These are phyloP conservation scores for Coemansia sp. DNA, from an alignment of 192 early-diverging fungal species.

Conservation along the genomic window DNA sequence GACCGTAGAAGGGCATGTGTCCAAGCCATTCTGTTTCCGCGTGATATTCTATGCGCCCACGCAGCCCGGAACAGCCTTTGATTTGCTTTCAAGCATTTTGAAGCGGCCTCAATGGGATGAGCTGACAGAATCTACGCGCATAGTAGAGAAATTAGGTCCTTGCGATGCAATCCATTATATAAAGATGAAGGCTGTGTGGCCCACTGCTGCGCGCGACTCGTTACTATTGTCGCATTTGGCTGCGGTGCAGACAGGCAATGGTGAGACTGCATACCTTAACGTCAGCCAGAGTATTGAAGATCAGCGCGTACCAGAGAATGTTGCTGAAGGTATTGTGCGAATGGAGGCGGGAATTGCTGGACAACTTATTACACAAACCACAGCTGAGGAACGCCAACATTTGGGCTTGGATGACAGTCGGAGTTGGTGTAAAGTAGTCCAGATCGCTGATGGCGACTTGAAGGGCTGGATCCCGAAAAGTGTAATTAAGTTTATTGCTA, in stretches of 20 bases:
- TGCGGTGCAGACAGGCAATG: constrained; percentile 1
- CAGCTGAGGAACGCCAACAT: constrained; percentile 10
- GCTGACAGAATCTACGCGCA: constrained; percentile 33
- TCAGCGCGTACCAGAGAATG: constrained; percentile 24
- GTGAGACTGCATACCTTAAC: constrained; percentile 26
- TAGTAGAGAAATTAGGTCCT: constrained; percentile 37
- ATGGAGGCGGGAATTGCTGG: constrained; percentile 56
- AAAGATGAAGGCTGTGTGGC: constrained; percentile 53
- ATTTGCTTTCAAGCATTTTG: constrained; percentile 42
- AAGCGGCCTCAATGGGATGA: constrained; percentile 54
- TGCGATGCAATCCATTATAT: constrained; percentile 48
- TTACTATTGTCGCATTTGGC: constrained; percentile 44
- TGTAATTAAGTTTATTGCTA: constrained; percentile 56
- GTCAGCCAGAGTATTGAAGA: constrained; percentile 50
- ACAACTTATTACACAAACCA: constrained; percentile 32
- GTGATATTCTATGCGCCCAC: constrained; percentile 40
- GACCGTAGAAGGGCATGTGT: constrained; percentile 35
- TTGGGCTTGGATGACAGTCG: constrained; percentile 20
- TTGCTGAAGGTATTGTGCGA: constrained; percentile 40
- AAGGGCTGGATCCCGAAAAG: constrained; percentile 55
- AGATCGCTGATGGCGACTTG: constrained; percentile 53
- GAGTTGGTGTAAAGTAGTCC: constrained; percentile 42
- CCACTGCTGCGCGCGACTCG: constrained; percentile 51
- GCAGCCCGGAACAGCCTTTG: constrained; percentile 36
- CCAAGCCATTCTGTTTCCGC: constrained; percentile 49